These are phyloP conservation scores for Geotrichum phurueaensis DNA, from an alignment of 1,139 yeast genomes.

Conservation along the genomic window DNA sequence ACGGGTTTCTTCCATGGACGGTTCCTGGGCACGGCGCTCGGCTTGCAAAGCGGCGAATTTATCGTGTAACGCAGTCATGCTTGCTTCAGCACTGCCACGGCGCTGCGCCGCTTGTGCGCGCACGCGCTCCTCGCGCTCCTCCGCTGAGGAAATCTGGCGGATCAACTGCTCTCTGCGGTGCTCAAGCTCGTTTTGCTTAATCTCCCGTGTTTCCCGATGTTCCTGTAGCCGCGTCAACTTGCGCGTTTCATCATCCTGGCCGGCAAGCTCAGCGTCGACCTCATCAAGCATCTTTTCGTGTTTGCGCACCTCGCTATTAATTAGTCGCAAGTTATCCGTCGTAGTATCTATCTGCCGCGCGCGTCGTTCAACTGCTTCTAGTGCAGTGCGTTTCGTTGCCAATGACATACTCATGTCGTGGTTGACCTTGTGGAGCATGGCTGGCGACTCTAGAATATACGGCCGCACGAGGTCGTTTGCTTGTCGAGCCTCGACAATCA, in stretches of 20 bases:
- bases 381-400: constrained; percentile 39
- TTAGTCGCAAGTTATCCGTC: constrained; percentile 52
- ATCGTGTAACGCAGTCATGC: constrained; percentile 43
- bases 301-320: constrained; percentile 50
- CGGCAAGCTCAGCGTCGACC: constrained; percentile 46
- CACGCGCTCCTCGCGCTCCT: constrained; percentile 50
- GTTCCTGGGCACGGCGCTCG: constrained; percentile 49
- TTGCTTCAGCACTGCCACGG: constrained; percentile 42
- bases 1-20: constrained; percentile 46
- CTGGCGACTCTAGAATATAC: constrained; percentile 59
- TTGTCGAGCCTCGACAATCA: constrained; percentile 51
- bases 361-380: constrained; percentile 44
- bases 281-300: constrained; percentile 54
- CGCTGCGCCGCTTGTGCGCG: constrained; percentile 47
- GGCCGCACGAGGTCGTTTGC: constrained; percentile 56
- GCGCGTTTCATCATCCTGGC: constrained; percentile 43
- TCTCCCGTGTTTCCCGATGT: constrained; percentile 42
- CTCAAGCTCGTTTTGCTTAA: constrained; percentile 45
- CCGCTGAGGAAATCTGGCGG: constrained; percentile 48
- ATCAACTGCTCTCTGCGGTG: constrained; percentile 47
- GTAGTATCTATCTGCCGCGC: constrained; percentile 51
- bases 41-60: constrained; percentile 46
- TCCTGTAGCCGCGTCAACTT: constrained; percentile 44
- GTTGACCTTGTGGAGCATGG: constrained; percentile 49
- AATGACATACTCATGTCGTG: constrained; percentile 51